phyloP scores from a whole-genome alignment of 345 rosid species.

The Odontarrhena argentea region DNA sequence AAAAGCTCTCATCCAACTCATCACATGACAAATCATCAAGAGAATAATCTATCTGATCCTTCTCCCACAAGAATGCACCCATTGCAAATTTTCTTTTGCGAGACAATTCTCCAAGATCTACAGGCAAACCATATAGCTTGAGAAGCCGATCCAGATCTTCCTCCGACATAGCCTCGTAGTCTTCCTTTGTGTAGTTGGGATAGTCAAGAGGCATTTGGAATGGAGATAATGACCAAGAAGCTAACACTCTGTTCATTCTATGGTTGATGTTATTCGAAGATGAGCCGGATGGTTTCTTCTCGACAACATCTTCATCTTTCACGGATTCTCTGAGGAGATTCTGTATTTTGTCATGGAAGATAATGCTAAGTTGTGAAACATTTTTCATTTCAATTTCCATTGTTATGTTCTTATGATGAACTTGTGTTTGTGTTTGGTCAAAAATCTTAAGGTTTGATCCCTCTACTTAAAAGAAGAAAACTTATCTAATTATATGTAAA shows the following conservation, averaged over 20 bases:
- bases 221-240: constrained; percentile 13
- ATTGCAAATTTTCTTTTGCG: constrained; percentile 53
- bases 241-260: not conserved
- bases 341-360: constrained; percentile 19
- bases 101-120: constrained; percentile 39
- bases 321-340: not conserved
- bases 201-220: constrained; percentile 72
- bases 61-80: constrained; percentile 63
- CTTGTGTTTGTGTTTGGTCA: not conserved
- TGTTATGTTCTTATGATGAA: too few relatives aligned
- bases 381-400: not conserved
- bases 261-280: not conserved
- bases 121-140: constrained; percentile 53
- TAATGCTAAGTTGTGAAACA: constrained; percentile 25
- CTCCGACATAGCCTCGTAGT: constrained; percentile 61
- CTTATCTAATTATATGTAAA: not conserved
- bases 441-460: not conserved
- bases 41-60: not conserved
- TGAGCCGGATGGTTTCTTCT: not conserved
- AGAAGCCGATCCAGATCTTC: constrained; percentile 61
- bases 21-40: not conserved
- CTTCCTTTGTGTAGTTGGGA: constrained; percentile 56
- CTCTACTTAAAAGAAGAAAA: not conserved
- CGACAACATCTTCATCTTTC: not conserved
- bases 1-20: constrained; percentile 10